Evolutionary conservation across 257 asterid genomes (phyloP).

Genomic region (Petunia axillaris): DNA sequence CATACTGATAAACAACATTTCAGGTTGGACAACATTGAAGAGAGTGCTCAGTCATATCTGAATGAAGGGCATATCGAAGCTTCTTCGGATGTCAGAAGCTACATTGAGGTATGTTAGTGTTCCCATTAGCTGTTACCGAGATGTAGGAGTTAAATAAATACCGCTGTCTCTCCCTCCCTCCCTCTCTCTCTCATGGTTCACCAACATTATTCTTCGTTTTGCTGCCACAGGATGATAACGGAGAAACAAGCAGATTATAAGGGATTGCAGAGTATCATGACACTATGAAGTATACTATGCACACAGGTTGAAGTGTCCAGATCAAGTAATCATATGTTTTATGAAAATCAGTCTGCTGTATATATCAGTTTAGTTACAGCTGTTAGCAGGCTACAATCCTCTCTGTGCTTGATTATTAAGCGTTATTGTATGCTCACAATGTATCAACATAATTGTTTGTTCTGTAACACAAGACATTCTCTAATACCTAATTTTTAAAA

Average conservation of each 20-base stretch:
- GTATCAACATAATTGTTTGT: too few species aligned
- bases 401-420: not conserved
- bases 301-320: conserved; percentile 12
- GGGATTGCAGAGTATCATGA: not conserved
- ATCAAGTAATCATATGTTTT: not conserved
- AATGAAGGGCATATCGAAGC: conserved; percentile 68
- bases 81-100: conserved; percentile 62
- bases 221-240: conserved; percentile 20
- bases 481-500: too few species aligned
- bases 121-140: conserved; percentile 17
- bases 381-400: not conserved
- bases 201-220: not conserved
- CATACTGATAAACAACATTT: conserved; percentile 31
- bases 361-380: not conserved
- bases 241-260: conserved; percentile 2
- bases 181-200: not conserved
- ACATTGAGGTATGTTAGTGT: conserved; percentile 57
- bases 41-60: conserved; percentile 72
- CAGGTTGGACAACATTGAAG: conserved; percentile 91
- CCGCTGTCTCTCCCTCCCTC: not conserved
- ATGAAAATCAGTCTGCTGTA: not conserved
- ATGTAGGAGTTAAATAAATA: not conserved
- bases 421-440: too few species aligned
- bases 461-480: too few species aligned
- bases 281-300: not conserved